phyloP scores from a whole-genome alignment of 2,329 filamentous ascomycete genomes.

The Cladosporium phlei region DNA sequence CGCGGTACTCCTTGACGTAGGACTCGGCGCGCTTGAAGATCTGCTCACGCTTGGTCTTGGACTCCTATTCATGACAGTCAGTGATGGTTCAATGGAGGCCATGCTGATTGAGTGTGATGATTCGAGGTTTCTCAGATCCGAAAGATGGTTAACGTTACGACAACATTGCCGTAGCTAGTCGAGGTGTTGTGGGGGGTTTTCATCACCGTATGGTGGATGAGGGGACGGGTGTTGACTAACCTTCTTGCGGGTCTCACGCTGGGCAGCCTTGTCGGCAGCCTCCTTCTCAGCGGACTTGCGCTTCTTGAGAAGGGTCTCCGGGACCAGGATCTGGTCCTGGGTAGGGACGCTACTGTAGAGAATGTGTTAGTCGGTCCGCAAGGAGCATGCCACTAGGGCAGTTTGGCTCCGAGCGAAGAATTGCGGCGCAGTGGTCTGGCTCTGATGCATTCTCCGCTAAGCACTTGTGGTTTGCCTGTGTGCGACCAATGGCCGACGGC shows the following conservation, averaged over 20 bases:
- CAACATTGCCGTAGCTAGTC: constrained; percentile 97
- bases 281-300: constrained; percentile 99
- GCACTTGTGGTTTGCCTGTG: constrained; percentile 18
- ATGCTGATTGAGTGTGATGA: constrained; percentile 1
- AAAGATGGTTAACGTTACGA: constrained; percentile 99
- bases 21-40: constrained; percentile 99
- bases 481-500: constrained; percentile 8
- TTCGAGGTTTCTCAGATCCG: constrained; percentile 70
- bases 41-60: constrained; percentile 96
- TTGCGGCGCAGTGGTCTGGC: constrained; percentile 84
- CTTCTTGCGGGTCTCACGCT: constrained; percentile 65
- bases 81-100: constrained; percentile 18
- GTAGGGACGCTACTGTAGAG: constrained; percentile 77
- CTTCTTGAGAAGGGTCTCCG: constrained; percentile 99
- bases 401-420: constrained; percentile 73
- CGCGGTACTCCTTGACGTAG: constrained; percentile 99
- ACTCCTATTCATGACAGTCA: constrained; percentile 60
- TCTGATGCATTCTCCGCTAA: constrained; percentile 36
- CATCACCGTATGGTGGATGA: constrained; percentile 62
- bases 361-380: constrained; percentile 63
- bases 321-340: constrained; percentile 91
- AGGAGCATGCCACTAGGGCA: constrained; percentile 50
- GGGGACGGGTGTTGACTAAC: constrained; percentile 54
- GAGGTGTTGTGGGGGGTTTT: constrained; percentile 68
- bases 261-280: constrained; percentile 70